These are phyloP conservation scores for Aureobasidium mangrovei DNA, from an alignment of 2,329 filamentous ascomycete genomes.

Conservation along the genomic window DNA sequence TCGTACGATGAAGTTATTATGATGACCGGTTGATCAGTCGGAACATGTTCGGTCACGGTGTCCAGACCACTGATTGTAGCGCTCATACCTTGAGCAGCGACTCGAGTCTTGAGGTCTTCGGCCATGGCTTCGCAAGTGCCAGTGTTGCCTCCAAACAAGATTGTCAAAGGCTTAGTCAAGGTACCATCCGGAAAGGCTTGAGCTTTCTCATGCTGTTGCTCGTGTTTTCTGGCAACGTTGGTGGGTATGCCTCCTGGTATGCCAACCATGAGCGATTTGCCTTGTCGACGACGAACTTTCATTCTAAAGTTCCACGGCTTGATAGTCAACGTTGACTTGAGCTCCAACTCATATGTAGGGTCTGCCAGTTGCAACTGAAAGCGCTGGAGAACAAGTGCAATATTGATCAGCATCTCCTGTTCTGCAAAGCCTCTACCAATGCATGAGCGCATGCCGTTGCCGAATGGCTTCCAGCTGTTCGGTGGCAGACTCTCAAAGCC, in stretches of 20 bases:
- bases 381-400: constrained; percentile 37
- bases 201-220: neutral
- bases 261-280: constrained; percentile 17
- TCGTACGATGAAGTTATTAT: constrained; percentile 36
- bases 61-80: constrained; percentile 30
- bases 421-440: constrained; percentile 48
- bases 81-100: constrained; percentile 29
- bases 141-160: constrained; percentile 34
- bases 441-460: constrained; percentile 44
- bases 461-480: constrained; percentile 45
- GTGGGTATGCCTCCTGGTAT: neutral
- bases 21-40: constrained; percentile 29
- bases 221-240: neutral
- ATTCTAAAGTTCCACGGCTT: constrained; percentile 36
- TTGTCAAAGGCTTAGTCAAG: constrained; percentile 22
- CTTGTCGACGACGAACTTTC: constrained; percentile 27
- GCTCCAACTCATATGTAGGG: constrained; percentile 30
- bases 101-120: constrained; percentile 29
- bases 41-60: constrained; percentile 26
- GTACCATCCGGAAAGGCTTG: neutral
- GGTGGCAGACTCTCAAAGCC: constrained; percentile 34
- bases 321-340: constrained; percentile 38
- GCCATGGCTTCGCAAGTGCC: constrained; percentile 36
- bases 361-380: constrained; percentile 38
- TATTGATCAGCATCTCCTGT: constrained; percentile 43